Evolutionary conservation across 768 basidiomycete genomes (phyloP).

Genomic region (Strobilomyces echinocephalus): DNA sequence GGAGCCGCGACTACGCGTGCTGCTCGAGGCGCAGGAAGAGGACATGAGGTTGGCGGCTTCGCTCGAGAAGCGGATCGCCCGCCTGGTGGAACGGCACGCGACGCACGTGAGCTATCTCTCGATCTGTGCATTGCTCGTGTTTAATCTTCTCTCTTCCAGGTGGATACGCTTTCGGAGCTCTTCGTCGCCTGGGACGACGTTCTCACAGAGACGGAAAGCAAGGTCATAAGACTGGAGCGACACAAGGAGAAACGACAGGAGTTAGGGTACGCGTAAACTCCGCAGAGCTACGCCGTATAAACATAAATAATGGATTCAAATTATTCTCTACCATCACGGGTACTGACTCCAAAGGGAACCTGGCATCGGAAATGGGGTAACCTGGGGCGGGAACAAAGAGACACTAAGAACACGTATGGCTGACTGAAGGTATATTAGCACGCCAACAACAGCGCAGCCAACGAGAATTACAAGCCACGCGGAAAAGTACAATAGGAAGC

Average conservation of each 20-base stretch:
- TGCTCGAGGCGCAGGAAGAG: constrained; percentile 56
- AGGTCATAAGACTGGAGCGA: constrained; percentile 52
- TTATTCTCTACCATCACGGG: constrained; percentile 15
- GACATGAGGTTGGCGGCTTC: constrained; percentile 51
- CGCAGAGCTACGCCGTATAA: constrained; percentile 15
- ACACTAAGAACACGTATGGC: constrained; percentile 8
- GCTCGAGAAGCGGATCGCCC: constrained; percentile 63
- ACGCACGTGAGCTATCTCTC: constrained; percentile 49
- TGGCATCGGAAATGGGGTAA: constrained; percentile 13
- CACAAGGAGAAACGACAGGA: constrained; percentile 55
- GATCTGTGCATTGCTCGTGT: neutral
- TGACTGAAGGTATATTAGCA: neutral
- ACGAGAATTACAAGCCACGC: constrained; percentile 21
- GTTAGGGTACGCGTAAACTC: constrained; percentile 50
- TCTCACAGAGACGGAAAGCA: constrained; percentile 61
- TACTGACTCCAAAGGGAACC: constrained; percentile 8
- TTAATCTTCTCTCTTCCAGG: constrained; percentile 37
- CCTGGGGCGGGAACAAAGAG: constrained; percentile 17
- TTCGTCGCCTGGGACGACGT: constrained; percentile 85
- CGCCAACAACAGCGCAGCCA: constrained; percentile 11
- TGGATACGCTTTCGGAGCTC: constrained; percentile 76
- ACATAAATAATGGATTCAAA: constrained; percentile 16
- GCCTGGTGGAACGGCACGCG: constrained; percentile 63
- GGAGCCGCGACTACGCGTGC: constrained; percentile 59
- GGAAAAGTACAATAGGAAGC: constrained; percentile 18